Evolutionary conservation across 495 filamentous ascomycete genomes (phyloP), one percentile per base, ranked within the genome.

Genomic region (Neurospora pannonica): DNA sequence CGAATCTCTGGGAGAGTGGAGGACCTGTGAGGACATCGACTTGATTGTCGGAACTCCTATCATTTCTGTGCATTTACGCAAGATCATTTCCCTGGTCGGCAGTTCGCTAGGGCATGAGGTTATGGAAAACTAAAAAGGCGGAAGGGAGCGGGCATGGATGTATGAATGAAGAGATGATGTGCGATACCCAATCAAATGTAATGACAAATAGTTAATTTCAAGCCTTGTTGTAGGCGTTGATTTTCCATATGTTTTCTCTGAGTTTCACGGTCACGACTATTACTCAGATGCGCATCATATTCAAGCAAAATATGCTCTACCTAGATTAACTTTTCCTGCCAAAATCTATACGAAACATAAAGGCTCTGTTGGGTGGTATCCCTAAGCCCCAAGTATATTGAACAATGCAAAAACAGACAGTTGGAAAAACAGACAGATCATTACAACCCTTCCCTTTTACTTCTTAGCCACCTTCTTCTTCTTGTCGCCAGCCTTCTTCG

Each of bases 401-500:
- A 67, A 67, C 54, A 67, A 67, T 67, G 54, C 54, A 31, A 31
- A 62, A 62, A 62, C 21, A 62, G 48, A 62, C 54, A 48, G 43
- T 48, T 48, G 24, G n/a, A 48, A 54, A 54, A 54, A 54, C n/a
- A 36, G 15, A 67, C 54, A 31, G 24, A 31, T 62, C 54, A 34
- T 67, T 67, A 67, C 28, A 67, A 31, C 11, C 54, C 24, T 71
- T 10, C 8, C 21, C 19, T 70, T 37, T 38, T 62, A 67, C 37
- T 38, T 74, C 74, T 74, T 39, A 39, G 37, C 42, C 8, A 31
- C 39, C 46, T 75, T 60, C 40, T 76, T 76, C 3, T 24, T 24
- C 67, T 76, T 73, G 70, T 38, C 71, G 54, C 76, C 71, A 39
- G 36, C 67, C 39, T 75, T 36, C 69, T 77, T 73, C 67, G 31